Base-by-base conservation (phyloP, 768 basidiomycete genomes). In the Lactifluus hygrophoroides region DNA sequence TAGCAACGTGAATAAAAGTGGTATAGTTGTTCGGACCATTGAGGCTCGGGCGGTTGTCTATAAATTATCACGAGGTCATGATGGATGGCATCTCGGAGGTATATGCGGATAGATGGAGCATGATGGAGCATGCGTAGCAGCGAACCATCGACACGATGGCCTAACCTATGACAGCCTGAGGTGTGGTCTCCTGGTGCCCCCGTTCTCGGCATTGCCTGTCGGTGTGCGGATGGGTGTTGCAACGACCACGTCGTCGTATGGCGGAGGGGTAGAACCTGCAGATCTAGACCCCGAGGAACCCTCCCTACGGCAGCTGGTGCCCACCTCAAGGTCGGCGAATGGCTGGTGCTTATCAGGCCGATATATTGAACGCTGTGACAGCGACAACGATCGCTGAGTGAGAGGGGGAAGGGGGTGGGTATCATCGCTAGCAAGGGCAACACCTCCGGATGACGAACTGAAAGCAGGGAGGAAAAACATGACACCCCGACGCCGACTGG, bases 381-480 rank as follows among this genome's bases (percentile, higher is more conserved):
- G 43, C 49, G 49, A 46, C 19, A 56, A 43, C 44, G 49, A 46
- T 19, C 51, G 35, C 27, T 52, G 45, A 28, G 51, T n/a, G 35
- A 51, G 23, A 11, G 59, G 34, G 8, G 28, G 30, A n/a, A 32
- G 42, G 1, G 32, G 4, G 2, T 5, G 17, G n/a, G 49, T 32
- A 16, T 60, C 59, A n/a, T 51, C 49, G 9, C 35, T 17, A 13
- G 57, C 73, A 61, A 69, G 54, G 51, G 73, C 65, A 40, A 67
- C 54, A 43, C 58, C 65, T 40, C 70, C 70, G 8, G 68, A 65
- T 16, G 80, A 74, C 3, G 85, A 76, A 28, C 59, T 60, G 69
- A 90, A 87, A 60, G 87, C 85, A 23, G 88, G 88, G 49, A 90
- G 76, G 76, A 89, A 89, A 70, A 87, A 90, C 56, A 89, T 70